phyloP scores from a whole-genome alignment of 2,329 filamentous ascomycete genomes.

The Phyllosticta capitalensis region DNA sequence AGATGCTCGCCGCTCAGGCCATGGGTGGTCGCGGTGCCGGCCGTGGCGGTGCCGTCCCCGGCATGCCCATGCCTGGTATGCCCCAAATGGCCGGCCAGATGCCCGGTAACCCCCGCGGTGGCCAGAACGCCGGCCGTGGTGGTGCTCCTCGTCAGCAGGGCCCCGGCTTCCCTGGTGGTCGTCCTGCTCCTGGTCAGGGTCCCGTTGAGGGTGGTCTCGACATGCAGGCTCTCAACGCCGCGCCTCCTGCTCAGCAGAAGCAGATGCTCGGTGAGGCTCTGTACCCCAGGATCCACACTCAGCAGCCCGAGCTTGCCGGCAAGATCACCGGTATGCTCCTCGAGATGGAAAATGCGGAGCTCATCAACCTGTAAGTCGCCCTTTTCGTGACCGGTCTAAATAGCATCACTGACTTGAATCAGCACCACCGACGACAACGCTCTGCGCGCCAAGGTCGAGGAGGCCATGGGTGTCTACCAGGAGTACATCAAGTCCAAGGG shows the following conservation, averaged over 20 bases:
- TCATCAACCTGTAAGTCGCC: slow-evolving; percentile 81
- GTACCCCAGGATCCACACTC: slow-evolving; percentile 94
- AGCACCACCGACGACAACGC: slow-evolving; percentile 85
- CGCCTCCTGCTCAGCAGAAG: slow-evolving; percentile 76
- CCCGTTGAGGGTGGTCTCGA: slow-evolving; percentile 34
- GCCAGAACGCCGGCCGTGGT: slow-evolving; percentile 27
- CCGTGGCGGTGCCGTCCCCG: slow-evolving; percentile 53
- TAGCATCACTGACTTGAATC: slow-evolving; percentile 20
- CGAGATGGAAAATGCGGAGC: slow-evolving; percentile 96
- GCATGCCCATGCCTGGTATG: slow-evolving; percentile 48
- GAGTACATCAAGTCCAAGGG: slow-evolving; percentile 91
- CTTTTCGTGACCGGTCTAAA: background rate
- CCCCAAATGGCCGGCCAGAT: slow-evolving; percentile 52
- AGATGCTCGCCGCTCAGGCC: slow-evolving; percentile 57
- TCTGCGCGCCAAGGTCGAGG: slow-evolving; percentile 90
- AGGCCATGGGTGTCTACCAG: slow-evolving; percentile 94
- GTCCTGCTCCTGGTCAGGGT: slow-evolving; percentile 13
- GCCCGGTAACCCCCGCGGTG: slow-evolving; percentile 29
- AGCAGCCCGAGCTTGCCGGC: slow-evolving; percentile 91
- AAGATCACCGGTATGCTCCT: slow-evolving; percentile 99
- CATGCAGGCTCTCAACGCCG: slow-evolving; percentile 41
- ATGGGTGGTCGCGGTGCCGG: slow-evolving; percentile 51
- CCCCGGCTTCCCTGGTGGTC: slow-evolving; percentile 24
- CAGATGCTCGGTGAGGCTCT: slow-evolving; percentile 96
- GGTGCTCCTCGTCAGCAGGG: slow-evolving; percentile 23